Evolutionary conservation across 805 yeast species (phyloP), one percentile per base, ranked within the genome.

Genomic region (Candida qinlingensis): DNA sequence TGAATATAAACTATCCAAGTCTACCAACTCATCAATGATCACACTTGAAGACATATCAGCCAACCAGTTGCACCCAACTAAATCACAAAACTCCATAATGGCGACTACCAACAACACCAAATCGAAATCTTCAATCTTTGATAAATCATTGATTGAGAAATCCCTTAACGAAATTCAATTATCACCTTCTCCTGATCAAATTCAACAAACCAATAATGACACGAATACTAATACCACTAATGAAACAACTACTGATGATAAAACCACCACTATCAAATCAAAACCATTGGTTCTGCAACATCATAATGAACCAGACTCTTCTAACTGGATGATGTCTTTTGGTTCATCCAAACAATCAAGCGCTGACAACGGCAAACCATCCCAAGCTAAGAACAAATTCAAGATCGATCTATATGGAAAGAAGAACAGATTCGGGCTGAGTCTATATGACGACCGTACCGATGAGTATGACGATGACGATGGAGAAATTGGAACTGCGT

Each of bases 391-490:
- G 6, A 46, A 47, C 19, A 54, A 52, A 41, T 60, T 53, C 48
- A 61, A 55, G 51, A 60, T 61, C 44, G 62, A 61, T 28, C 45
- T 61, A 25, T 61, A 60, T 42, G 63, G 58, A 6, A 55, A 57
- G 44, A 58, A 56, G 49, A 60, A 61, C 40, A 55, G 54, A 19
- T 53, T 47, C 42, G 60, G 57, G 29, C 33, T 59, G 42, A 54
- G 49, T 34, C 35, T 60, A 7, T 61, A 61, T 41, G 57, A 43
- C 9, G 51, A 49, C 44, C 51, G 47, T 19, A 53, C 52, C 11
- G 57, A 53, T 10, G 51, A 51, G 3, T 45, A 45, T 10, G 50
- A 49, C 19, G 47, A 43, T 4, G 34, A 42, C 7, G 38, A 33
- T 42, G 37, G 37, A 19, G 39, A 39, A 6, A 42, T 47, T 30